phyloP scores from a whole-genome alignment of 768 basidiomycete species.

The Boletus edulis region DNA sequence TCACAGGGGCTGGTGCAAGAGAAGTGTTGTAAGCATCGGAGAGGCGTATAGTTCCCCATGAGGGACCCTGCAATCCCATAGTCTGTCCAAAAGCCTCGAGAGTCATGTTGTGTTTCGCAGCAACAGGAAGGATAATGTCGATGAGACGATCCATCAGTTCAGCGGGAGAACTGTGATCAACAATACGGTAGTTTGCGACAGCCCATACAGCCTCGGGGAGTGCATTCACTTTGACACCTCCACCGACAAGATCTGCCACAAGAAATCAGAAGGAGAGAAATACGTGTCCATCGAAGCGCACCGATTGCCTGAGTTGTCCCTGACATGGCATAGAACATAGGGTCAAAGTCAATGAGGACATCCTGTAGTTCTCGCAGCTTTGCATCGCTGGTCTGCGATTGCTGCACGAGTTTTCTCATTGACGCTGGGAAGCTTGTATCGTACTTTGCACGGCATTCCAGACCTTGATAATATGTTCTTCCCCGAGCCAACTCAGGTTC shows the following conservation, averaged over 20 bases:
- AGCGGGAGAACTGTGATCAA: constrained; percentile 27
- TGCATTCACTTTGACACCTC: constrained; percentile 45
- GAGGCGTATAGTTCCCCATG: constrained; percentile 37
- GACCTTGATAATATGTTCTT: constrained; percentile 27
- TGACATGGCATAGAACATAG: constrained; percentile 14
- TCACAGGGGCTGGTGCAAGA: constrained; percentile 43
- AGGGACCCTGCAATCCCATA: constrained; percentile 21
- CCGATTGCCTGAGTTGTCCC: constrained; percentile 30
- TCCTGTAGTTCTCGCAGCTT: constrained; percentile 15
- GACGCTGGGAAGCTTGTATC: constrained; percentile 33
- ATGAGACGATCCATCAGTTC: constrained; percentile 14
- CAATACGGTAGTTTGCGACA: constrained; percentile 35
- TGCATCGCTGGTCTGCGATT: constrained; percentile 21
- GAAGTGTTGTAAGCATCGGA: constrained; percentile 34
- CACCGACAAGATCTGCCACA: constrained; percentile 40
- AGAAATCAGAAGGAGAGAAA: constrained; percentile 19
- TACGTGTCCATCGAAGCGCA: constrained; percentile 8
- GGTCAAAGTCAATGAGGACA: constrained; percentile 22
- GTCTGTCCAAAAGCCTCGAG: constrained; percentile 39
- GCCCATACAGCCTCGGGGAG: constrained; percentile 43
- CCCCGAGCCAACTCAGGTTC: constrained; percentile 28
- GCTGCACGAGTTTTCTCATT: constrained; percentile 17
- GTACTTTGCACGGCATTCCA: constrained; percentile 43
- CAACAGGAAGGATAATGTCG: constrained; percentile 1
- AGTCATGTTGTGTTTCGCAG: constrained; percentile 40